Conservation (phyloP, 2,329 filamentous ascomycete genomes). For the Fusarium goolgardi region DNA sequence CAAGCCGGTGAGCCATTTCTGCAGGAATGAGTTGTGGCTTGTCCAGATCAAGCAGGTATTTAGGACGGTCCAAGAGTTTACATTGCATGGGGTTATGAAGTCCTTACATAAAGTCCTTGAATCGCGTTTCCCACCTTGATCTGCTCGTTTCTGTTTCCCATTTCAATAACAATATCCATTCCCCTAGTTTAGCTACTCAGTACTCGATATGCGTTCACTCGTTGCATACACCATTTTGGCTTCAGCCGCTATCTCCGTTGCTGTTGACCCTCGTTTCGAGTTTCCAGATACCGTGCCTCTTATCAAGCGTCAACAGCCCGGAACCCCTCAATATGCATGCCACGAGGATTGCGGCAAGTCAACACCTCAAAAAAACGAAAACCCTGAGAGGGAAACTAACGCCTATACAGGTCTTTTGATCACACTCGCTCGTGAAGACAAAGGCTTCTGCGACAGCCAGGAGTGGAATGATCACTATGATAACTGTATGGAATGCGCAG, state of each 20-base stretch:
- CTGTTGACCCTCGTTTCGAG: constrained; percentile 50
- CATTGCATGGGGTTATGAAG: background rate
- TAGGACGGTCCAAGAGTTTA: too few species aligned
- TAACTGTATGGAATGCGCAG: constrained; percentile 57
- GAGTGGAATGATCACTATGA: constrained; percentile 56
- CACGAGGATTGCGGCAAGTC: constrained; percentile 59
- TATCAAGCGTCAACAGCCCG: constrained; percentile 57
- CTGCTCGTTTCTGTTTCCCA: fast-evolving
- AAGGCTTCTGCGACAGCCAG: constrained; percentile 52
- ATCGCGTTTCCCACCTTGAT: background rate
- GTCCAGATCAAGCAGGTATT: background rate
- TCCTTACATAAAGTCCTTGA: background rate
- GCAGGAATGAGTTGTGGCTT: background rate
- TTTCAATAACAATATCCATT: background rate
- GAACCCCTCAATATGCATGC: constrained; percentile 58
- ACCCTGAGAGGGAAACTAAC: background rate
- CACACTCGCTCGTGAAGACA: constrained; percentile 49
- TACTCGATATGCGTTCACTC: constrained; percentile 33
- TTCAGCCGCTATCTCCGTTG: constrained; percentile 27
- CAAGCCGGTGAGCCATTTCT: background rate
- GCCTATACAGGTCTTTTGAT: constrained; percentile 41
- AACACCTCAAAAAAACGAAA: constrained; percentile 13
- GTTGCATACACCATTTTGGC: constrained; percentile 38
- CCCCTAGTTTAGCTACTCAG: background rate
- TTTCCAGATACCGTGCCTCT: constrained; percentile 44